A percentile compares a stretch with the other conserved stretches of the same genome.
Evolutionary conservation across 495 filamentous ascomycete species (phyloP).

Genomic region (Lepraria neglecta): DNA sequence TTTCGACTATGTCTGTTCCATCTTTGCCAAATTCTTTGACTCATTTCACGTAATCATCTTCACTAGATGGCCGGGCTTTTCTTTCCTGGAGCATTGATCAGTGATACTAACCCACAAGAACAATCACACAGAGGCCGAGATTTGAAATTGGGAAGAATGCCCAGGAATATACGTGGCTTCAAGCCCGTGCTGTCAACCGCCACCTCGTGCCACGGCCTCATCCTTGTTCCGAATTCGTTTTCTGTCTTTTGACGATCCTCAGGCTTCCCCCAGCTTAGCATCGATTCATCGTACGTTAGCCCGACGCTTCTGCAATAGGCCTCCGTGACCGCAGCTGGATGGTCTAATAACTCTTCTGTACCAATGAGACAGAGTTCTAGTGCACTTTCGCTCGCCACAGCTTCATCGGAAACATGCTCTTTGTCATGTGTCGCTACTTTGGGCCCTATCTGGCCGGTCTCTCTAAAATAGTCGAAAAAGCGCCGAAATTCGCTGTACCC

Average conservation of each 20-base stretch:
- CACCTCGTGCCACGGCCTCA: slow-evolving; percentile 82
- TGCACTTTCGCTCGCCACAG: too few relatives aligned
- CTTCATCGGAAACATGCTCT: too few relatives aligned
- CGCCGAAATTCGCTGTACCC: slow-evolving; percentile 14
- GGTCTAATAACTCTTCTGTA: slow-evolving; percentile 83
- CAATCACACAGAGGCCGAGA: not conserved
- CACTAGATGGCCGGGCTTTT: not conserved
- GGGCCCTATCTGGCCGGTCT: not conserved
- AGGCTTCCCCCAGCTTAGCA: slow-evolving; percentile 74
- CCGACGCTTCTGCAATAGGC: slow-evolving; percentile 70
- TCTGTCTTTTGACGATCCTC: slow-evolving; percentile 56
- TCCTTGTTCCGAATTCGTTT: slow-evolving; percentile 82
- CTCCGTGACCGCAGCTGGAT: slow-evolving; percentile 61
- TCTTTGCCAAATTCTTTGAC: slow-evolving; percentile 15
- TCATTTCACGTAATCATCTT: slow-evolving; percentile 19
- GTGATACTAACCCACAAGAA: not conserved
- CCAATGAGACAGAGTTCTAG: slow-evolving; percentile 73
- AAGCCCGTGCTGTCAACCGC: slow-evolving; percentile 71
- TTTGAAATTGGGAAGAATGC: not conserved
- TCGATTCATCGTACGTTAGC: slow-evolving; percentile 57
- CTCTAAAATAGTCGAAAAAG: slow-evolving; percentile 14
- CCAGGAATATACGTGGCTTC: slow-evolving; percentile 38
- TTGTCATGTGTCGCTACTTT: too few relatives aligned
- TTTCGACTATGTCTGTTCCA: slow-evolving; percentile 14
- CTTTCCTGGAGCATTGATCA: slow-evolving; percentile 4